Conservation (phyloP, 2,329 filamentous ascomycete genomes). For the Xylaria sp. region DNA sequence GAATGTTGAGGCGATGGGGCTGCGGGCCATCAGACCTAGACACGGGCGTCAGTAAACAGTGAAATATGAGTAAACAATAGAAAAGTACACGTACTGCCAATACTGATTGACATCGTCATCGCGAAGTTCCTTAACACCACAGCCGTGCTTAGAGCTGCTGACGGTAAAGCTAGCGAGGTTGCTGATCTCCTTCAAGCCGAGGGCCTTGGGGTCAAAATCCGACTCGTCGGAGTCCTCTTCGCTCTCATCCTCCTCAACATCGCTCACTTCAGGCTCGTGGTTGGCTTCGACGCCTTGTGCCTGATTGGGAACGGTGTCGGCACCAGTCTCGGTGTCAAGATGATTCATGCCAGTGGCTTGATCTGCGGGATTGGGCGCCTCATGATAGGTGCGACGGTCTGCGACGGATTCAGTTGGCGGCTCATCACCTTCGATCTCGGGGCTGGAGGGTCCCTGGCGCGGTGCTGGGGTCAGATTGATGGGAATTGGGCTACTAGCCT, state of each 20-base stretch:
- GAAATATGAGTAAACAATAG: not conserved
- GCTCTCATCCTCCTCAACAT: slow-evolving; percentile 28
- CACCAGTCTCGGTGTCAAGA: slow-evolving; percentile 30
- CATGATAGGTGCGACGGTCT: slow-evolving; percentile 3
- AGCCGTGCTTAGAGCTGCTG: slow-evolving; percentile 74
- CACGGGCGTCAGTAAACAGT: not conserved
- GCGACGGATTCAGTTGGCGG: slow-evolving; percentile 10
- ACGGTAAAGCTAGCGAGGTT: slow-evolving; percentile 80
- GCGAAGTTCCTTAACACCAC: slow-evolving; percentile 69
- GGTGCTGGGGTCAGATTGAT: not conserved
- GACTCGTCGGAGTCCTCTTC: slow-evolving; percentile 33
- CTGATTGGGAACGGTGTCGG: slow-evolving; percentile 22
- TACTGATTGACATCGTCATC: slow-evolving; percentile 67
- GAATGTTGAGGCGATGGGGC: slow-evolving; percentile 75
- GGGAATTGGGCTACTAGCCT: not conserved
- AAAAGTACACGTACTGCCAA: slow-evolving; percentile 63
- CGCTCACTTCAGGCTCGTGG: slow-evolving; percentile 29
- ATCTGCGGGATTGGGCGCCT: slow-evolving; percentile 3
- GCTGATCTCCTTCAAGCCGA: slow-evolving; percentile 73
- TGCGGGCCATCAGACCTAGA: slow-evolving; percentile 73
- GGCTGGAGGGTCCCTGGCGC: no score
- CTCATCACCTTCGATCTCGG: no score
- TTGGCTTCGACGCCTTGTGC: slow-evolving; percentile 30
- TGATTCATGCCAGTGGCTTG: slow-evolving; percentile 12
- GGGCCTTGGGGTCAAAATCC: slow-evolving; percentile 47